These are phyloP conservation scores for Hevea brasiliensis DNA, from an alignment of 345 rosid species.

Conservation along the genomic window DNA sequence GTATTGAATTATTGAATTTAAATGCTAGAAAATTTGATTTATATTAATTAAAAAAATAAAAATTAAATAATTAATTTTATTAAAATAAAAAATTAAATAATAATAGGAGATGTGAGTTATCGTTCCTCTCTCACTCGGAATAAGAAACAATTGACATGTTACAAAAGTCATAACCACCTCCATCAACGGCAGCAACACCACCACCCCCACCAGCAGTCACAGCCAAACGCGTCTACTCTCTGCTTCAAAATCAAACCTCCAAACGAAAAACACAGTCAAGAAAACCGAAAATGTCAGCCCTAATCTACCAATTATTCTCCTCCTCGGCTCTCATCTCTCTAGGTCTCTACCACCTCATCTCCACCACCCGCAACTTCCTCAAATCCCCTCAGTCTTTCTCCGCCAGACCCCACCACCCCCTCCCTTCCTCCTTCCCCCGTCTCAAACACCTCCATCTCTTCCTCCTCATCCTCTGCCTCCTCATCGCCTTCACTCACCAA, in stretches of 20 bases:
- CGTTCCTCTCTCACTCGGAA: too few relatives aligned
- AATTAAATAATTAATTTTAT: too few relatives aligned
- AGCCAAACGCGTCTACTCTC: too few relatives aligned
- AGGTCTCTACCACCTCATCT: conserved; percentile 73
- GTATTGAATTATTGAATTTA: too few relatives aligned
- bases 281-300: conserved; percentile 46
- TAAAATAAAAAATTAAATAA: too few relatives aligned
- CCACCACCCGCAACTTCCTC: conserved; percentile 55
- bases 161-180: too few relatives aligned
- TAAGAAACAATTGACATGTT: too few relatives aligned
- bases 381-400: conserved; percentile 72
- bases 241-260: neutral
- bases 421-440: conserved; percentile 35
- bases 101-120: too few relatives aligned
- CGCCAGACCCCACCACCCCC: conserved; percentile 75
- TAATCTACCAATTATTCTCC: conserved; percentile 59
- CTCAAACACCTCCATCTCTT: conserved; percentile 56
- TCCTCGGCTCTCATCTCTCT: conserved; percentile 62
- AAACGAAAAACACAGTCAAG: neutral
- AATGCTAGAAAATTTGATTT: too few relatives aligned
- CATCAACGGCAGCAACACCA: too few relatives aligned
- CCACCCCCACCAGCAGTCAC: too few relatives aligned
- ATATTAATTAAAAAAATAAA: too few relatives aligned
- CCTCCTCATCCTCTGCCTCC: conserved; percentile 57
- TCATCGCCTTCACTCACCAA: conserved; percentile 66